Conservation (phyloP, 2,329 filamentous ascomycete genomes). For the Blastomyces parvus region DNA sequence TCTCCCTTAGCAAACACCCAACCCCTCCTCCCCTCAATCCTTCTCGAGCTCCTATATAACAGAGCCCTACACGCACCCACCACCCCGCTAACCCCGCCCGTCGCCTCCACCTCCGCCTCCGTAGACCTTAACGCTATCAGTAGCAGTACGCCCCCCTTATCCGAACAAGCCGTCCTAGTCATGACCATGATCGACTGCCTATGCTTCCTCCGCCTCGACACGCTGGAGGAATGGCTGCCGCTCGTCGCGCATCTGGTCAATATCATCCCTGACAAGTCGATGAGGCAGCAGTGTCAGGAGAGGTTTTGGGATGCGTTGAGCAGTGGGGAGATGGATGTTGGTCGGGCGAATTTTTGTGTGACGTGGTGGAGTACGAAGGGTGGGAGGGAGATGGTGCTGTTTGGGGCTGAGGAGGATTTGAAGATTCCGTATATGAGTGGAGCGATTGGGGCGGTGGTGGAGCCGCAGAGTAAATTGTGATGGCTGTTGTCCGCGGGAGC, state of each 20-base stretch:
- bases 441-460: slow-evolving; percentile 34
- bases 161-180: slow-evolving; percentile 67
- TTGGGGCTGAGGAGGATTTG: slow-evolving; percentile 30
- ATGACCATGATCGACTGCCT: slow-evolving; percentile 72
- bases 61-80: slow-evolving; percentile 50
- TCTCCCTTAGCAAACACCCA: slow-evolving; percentile 63
- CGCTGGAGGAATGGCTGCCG: slow-evolving; percentile 73
- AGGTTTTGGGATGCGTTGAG: slow-evolving; percentile 72
- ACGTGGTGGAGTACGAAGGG: slow-evolving; percentile 72
- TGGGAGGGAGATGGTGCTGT: slow-evolving; percentile 48
- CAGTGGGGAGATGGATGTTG: slow-evolving; percentile 79
- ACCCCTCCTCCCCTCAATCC: slow-evolving; percentile 66
- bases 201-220: slow-evolving; percentile 58
- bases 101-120: slow-evolving; percentile 13
- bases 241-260: slow-evolving; percentile 60
- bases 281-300: slow-evolving; percentile 57
- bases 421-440: slow-evolving; percentile 47
- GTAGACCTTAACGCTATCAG: slow-evolving; percentile 26
- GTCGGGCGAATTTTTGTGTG: slow-evolving; percentile 67
- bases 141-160: slow-evolving; percentile 36
- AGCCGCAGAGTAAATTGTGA: slow-evolving; percentile 42
- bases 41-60: slow-evolving; percentile 68
- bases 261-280: slow-evolving; percentile 49
- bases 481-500: not conserved
- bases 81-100: slow-evolving; percentile 33